phyloP scores from a whole-genome alignment of 305 asterid genomes.

The Stenogyne calaminthoides region DNA sequence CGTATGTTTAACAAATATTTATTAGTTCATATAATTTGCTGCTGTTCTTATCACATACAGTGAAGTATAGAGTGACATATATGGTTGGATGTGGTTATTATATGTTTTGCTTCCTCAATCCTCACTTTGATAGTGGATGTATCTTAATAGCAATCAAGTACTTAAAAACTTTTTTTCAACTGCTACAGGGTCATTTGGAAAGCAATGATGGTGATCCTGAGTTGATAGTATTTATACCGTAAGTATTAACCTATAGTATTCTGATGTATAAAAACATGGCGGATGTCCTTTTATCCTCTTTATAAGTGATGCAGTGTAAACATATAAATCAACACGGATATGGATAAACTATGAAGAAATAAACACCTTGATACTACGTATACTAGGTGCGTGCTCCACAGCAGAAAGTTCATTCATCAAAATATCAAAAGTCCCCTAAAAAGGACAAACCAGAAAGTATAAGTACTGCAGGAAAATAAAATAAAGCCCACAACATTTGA shows the following conservation, averaged over 20 bases:
- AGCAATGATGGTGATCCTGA: conserved; percentile 98
- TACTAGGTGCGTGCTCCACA: no score
- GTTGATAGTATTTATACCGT: conserved; percentile 95
- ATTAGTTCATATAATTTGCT: conserved; percentile 10
- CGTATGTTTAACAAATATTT: conserved; percentile 10
- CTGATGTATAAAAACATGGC: not conserved
- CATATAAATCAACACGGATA: no score
- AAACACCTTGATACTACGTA: no score
- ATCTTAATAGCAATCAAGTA: conserved; percentile 7
- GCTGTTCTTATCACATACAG: not conserved
- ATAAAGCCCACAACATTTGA: no score
- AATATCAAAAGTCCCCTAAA: no score
- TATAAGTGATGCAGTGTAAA: no score
- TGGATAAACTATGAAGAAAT: no score
- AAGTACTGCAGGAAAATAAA: no score
- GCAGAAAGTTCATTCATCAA: no score
- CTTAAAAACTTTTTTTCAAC: conserved; percentile 15
- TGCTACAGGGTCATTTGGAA: conserved; percentile 84
- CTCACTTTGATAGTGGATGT: conserved; percentile 1
- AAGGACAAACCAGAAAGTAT: no score
- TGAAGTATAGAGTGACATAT: not conserved
- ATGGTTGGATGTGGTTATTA: conserved; percentile 12
- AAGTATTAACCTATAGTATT: conserved; percentile 40
- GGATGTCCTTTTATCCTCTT: not conserved
- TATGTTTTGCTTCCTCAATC: not conserved